Evolutionary conservation across 768 basidiomycete species (phyloP), one percentile per base, ranked within the genome.

Genomic region (Trametes elegans): DNA sequence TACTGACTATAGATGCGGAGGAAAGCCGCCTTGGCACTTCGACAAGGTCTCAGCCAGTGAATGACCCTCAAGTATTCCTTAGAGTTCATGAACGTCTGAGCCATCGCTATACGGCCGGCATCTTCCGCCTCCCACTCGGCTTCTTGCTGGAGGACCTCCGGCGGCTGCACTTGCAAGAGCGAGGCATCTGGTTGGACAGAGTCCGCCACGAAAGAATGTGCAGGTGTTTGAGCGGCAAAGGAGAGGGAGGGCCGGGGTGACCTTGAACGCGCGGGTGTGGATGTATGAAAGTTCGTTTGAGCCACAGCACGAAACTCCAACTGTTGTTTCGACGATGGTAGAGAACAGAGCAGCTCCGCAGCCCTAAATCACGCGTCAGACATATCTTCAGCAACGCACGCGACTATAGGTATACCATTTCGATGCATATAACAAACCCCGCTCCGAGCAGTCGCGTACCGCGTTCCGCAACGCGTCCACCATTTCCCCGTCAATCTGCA

Each of bases 1-100:
- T 87, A 98, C 59, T 81, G 82, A 62, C 89, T 81, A 68, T 99
- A 98, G 18, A 85, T 68, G 41, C 79, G 77, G 58, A 98, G 62
- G 70, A 97, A 99, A 23, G 74, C 77, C 7, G 87, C 86, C 67
- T 88, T 88, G 23, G 82, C 69, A 61, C 90, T 88, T 62, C 69
- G 80, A 63, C 89, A 90, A 7, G 76, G 74, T 47, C 74, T 75
- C 44, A 98, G 70, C 52, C 83, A 70, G 62, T 85, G 81, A 6
- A 81, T 78, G 7, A 85, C 90, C 55, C 93, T 79, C 42, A 83
- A 74, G 62, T 88, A 87, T 63, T 98, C 94, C 64, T 86, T 85
- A 14, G 82, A 72, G 58, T 91, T 84, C 60, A 91, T 81, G 64
- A 83, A 89, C 18, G 83, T 76, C 52, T 84, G 83, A 2, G 90